phyloP scores from a whole-genome alignment of 139 green algal genomes.

The Dunaliella primolecta region DNA sequence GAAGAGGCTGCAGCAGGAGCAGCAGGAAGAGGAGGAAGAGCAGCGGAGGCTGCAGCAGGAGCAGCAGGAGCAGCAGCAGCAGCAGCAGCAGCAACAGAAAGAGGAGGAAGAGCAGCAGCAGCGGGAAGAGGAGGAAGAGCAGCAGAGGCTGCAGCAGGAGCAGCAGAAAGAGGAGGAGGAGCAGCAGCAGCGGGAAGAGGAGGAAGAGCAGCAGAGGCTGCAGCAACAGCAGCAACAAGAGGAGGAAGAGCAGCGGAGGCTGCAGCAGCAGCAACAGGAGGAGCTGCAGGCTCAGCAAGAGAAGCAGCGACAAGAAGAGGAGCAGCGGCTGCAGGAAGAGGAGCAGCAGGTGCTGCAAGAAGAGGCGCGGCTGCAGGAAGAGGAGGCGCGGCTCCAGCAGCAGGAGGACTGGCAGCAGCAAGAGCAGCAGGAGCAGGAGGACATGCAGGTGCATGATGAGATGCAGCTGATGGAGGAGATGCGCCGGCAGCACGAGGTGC shows the following conservation, averaged over 20 bases:
- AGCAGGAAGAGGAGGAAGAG: no score
- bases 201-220: background rate
- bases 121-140: no score
- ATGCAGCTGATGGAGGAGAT: constrained; percentile 19
- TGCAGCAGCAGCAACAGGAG: background rate
- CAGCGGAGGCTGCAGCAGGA: no score
- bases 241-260: constrained; percentile 10
- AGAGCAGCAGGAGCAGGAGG: constrained; percentile 16
- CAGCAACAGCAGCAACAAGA: constrained; percentile 4
- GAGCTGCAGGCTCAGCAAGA: constrained; percentile 15
- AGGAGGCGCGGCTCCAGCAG: constrained; percentile 6
- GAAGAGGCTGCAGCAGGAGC: no score
- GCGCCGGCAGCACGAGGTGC: background rate
- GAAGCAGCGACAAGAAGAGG: background rate
- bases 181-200: background rate
- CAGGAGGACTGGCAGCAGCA: constrained; percentile 1
- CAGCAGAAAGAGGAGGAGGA: background rate
- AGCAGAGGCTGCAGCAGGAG: background rate
- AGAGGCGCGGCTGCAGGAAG: constrained; percentile 11
- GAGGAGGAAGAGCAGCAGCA: no score
- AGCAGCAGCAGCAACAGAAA: no score
- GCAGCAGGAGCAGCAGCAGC: no score
- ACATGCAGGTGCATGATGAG: no score
- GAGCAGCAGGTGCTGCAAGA: background rate
- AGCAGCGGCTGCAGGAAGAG: constrained; percentile 10